phyloP scores from a whole-genome alignment of 1,139 yeast species.

The Taphrina deformans region DNA sequence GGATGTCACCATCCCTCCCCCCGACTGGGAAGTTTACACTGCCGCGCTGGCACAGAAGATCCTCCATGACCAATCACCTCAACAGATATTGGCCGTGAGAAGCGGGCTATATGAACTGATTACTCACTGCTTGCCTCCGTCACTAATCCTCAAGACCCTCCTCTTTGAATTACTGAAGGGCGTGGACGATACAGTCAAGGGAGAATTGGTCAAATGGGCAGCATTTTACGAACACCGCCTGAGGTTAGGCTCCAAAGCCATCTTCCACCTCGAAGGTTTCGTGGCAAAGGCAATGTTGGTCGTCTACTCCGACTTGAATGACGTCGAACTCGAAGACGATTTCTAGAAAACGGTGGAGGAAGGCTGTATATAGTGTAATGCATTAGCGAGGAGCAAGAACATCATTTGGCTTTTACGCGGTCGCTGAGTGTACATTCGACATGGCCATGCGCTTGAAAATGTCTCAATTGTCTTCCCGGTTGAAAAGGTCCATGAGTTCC shows the following conservation, averaged over 20 bases:
- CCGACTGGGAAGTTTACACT: conserved; percentile 89
- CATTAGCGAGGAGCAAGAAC: not conserved
- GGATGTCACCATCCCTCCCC: conserved; percentile 52
- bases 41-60: conserved; percentile 63
- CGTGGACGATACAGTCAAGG: conserved; percentile 50
- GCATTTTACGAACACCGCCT: conserved; percentile 84
- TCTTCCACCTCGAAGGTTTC: conserved; percentile 93
- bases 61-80: conserved; percentile 62
- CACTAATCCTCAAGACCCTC: conserved; percentile 60
- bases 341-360: not conserved
- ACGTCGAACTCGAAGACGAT: conserved; percentile 25
- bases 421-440: not conserved
- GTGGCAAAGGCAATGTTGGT: conserved; percentile 73
- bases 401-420: not conserved
- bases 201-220: conserved; percentile 64
- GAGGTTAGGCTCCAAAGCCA: conserved; percentile 81
- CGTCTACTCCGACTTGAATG: conserved; percentile 30
- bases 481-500: conserved; percentile 33
- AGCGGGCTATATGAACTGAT: conserved; percentile 76
- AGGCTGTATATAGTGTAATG: not conserved
- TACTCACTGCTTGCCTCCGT: conserved; percentile 91
- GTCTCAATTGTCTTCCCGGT: conserved; percentile 3
- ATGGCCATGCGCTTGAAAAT: not conserved
- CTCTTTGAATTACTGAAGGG: conserved; percentile 54
- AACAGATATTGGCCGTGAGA: conserved; percentile 67